These are phyloP conservation scores for Trypanosoma rangeli DNA, from an alignment of 208 protist genomes.

Conservation along the genomic window DNA sequence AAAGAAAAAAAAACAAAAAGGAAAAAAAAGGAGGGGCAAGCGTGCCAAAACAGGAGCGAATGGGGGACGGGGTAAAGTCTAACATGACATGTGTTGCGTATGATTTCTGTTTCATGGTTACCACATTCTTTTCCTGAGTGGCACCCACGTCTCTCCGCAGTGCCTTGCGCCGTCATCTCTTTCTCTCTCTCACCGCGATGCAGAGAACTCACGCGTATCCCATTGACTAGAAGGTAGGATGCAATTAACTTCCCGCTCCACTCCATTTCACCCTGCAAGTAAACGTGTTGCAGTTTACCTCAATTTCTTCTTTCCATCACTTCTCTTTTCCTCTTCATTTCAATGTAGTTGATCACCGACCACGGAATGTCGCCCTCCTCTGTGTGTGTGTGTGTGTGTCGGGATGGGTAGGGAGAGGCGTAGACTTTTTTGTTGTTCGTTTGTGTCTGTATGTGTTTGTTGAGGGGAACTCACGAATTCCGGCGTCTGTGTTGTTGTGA, in stretches of 20 bases:
- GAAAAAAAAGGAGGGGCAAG: slow-evolving; percentile 18
- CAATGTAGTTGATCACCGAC: not conserved
- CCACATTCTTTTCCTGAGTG: too few species aligned
- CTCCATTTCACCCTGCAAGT: too few species aligned
- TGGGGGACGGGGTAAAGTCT: not conserved
- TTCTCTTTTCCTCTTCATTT: not conserved
- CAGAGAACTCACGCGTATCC: too few species aligned
- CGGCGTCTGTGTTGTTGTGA: not conserved
- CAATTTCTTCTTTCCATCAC: not conserved
- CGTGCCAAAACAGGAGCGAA: slow-evolving; percentile 13
- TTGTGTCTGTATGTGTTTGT: not conserved
- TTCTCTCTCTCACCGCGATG: not conserved
- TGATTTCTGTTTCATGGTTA: too few species aligned
- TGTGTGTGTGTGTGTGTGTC: not conserved
- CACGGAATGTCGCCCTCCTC: not conserved
- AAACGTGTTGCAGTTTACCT: too few species aligned
- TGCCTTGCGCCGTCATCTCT: not conserved
- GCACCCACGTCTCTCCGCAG: not conserved
- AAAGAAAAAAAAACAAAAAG: slow-evolving; percentile 15
- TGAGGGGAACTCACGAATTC: not conserved
- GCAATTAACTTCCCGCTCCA: not conserved
- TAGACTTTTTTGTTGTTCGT: slow-evolving; percentile 20
- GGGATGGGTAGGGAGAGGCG: not conserved
- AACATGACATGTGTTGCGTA: too few species aligned
- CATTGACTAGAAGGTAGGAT: not conserved